phyloP scores from a whole-genome alignment of 768 basidiomycete species.

The Podaxis sp. region DNA sequence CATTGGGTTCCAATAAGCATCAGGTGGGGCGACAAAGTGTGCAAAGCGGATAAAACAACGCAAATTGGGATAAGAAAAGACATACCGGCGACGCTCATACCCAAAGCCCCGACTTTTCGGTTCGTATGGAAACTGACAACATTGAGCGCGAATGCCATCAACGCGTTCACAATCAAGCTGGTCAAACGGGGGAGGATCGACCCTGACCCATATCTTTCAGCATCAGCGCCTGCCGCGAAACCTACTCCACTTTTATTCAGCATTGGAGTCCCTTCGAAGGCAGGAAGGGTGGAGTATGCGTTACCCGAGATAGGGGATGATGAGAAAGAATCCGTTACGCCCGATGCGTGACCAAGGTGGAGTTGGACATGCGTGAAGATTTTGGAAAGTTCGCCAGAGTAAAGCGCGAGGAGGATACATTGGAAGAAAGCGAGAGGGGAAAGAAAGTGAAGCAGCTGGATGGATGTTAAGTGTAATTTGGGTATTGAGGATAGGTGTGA shows the following conservation, averaged over 20 bases:
- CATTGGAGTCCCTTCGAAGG: background rate
- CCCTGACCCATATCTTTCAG: conserved; percentile 19
- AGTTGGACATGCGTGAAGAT: background rate
- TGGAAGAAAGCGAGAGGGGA: conserved; percentile 90
- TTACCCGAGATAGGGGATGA: conserved; percentile 13
- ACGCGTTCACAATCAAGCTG: conserved; percentile 69
- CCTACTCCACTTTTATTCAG: conserved; percentile 24
- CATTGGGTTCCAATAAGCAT: background rate
- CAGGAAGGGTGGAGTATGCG: background rate
- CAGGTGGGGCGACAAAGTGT: too few relatives aligned
- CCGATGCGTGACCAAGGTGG: conserved; percentile 10
- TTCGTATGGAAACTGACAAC: conserved; percentile 97
- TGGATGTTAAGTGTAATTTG: conserved; percentile 43
- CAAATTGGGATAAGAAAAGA: conserved; percentile 8
- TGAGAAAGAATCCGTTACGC: conserved; percentile 21
- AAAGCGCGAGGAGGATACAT: conserved; percentile 72
- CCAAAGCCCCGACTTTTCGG: conserved; percentile 81
- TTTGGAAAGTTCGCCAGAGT: conserved; percentile 71
- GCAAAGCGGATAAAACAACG: background rate
- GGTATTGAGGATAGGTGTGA: conserved; percentile 18
- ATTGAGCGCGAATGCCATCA: conserved; percentile 89
- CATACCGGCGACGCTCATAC: conserved; percentile 87
- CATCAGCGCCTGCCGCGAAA: conserved; percentile 9
- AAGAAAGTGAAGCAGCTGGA: conserved; percentile 87
- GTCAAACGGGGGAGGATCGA: background rate